Base-by-base conservation (phyloP, 345 rosid species). In the Bretschneidera sinensis region DNA sequence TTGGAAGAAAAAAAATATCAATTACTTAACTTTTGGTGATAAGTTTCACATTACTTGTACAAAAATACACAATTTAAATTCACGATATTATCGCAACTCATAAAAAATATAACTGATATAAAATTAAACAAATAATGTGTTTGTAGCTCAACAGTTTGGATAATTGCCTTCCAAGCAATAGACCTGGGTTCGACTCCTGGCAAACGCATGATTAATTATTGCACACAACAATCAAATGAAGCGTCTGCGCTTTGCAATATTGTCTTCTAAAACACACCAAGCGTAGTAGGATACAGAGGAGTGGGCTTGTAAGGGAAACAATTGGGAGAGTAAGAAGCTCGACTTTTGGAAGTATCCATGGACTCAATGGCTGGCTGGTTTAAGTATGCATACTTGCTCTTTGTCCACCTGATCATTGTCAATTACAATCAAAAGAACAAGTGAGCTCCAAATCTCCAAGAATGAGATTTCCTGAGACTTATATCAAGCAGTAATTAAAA, bases 301-400 rank as follows among this genome's bases (percentile, higher is more conserved):
- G 78, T 39, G 10, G 92, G 87, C 64, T 88, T 85, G 60, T 72
- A 80, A 9, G 80, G 65, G 78, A 88, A 79, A 73, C 79, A 82
- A 51, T 79, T 83, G 23, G 98, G 92, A 60, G 57, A 55, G 61
- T 77, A 87, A 28, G 65, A 71, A 15, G 73, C 68, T 71, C 83
- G 68, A 60, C 69, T 77, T 69, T 77, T 80, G 35, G 76, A 81
- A 10, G 57, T 57, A 24, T 79, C 88, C 52, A 56, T 54, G 17
- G 85, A 65, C 45, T 72, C 79, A 19, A 83, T 43, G 21, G 87
- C 92, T 0, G 98, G 96, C 45, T 91, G 95, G 84, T 91, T 91
- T 73, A 91, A 55, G 68, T 88, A 91, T 17, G 98, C 98, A 39
- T 86, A 91, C 70, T 83, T 91, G 82, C 98, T 88, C 87, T 83